Evolutionary conservation across 1,284 basidiomycete genomes (phyloP).

Genomic region (Trichosporon inkin): DNA sequence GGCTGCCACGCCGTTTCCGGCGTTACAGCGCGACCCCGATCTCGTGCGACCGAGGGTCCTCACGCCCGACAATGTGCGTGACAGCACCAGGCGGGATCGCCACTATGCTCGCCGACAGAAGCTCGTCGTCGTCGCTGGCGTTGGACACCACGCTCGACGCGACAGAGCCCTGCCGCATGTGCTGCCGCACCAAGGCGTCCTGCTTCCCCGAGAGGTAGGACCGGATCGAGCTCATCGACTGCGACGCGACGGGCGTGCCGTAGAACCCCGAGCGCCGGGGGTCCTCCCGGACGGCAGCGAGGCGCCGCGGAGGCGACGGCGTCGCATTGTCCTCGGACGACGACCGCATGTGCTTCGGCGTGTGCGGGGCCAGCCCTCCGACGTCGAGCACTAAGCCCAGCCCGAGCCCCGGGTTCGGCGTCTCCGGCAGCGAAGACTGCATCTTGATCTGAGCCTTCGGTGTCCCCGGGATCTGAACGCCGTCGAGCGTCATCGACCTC

Average conservation of each 20-base stretch:
- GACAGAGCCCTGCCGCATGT: slow-evolving; percentile 12
- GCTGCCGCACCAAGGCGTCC: not conserved
- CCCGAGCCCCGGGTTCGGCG: not conserved
- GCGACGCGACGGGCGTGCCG: slow-evolving; percentile 20
- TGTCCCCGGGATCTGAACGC: not conserved
- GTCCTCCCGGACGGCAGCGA: slow-evolving; percentile 34
- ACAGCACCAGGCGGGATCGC: slow-evolving; percentile 31
- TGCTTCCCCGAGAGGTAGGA: not conserved
- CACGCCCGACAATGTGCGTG: slow-evolving; percentile 13
- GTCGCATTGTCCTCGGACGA: not conserved
- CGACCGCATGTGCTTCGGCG: not conserved
- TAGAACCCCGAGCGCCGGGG: slow-evolving; percentile 44
- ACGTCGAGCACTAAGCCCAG: not conserved
- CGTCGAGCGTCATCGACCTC: not conserved
- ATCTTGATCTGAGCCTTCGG: not conserved
- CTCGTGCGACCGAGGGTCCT: slow-evolving; percentile 17
- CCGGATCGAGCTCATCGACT: slow-evolving; percentile 4
- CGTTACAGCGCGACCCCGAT: slow-evolving; percentile 20
- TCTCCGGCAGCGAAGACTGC: slow-evolving; percentile 5
- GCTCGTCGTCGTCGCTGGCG: slow-evolving; percentile 39
- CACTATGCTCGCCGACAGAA: slow-evolving; percentile 41
- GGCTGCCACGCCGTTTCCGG: too few relatives aligned
- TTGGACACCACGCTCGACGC: slow-evolving; percentile 26
- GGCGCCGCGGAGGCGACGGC: slow-evolving; percentile 13
- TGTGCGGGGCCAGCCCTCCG: not conserved